phyloP scores from a whole-genome alignment of 1,139 yeast species.

The Candida pseudocylindracea region DNA sequence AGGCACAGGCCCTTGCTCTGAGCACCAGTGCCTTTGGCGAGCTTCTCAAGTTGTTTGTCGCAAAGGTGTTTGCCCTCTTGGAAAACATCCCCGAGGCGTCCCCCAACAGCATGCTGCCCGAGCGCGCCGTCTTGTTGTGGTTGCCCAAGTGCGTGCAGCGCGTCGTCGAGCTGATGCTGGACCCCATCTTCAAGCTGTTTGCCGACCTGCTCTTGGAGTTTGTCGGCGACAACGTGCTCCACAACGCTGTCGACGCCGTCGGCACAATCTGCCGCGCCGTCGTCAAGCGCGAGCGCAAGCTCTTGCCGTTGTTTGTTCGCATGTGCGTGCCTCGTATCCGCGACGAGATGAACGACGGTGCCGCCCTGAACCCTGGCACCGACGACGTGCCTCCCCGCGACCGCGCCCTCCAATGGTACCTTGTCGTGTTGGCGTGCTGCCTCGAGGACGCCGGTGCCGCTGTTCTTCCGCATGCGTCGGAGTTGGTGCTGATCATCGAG shows the following conservation, averaged over 20 bases:
- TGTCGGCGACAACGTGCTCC: slow-evolving; percentile 34
- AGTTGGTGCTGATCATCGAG: slow-evolving; percentile 16
- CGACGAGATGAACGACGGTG: slow-evolving; percentile 59
- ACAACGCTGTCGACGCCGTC: slow-evolving; percentile 43
- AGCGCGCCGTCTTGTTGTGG: slow-evolving; percentile 28
- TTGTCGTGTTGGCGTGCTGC: slow-evolving; percentile 49
- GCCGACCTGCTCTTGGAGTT: slow-evolving; percentile 32
- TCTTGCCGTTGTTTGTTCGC: slow-evolving; percentile 20
- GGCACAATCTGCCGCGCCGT: slow-evolving; percentile 53
- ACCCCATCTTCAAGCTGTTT: slow-evolving; percentile 29
- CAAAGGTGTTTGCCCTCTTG: slow-evolving; percentile 37
- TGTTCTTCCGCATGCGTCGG: not conserved
- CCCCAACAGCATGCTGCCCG: slow-evolving; percentile 17
- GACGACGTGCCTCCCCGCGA: slow-evolving; percentile 62
- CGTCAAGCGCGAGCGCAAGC: slow-evolving; percentile 34
- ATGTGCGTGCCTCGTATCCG: slow-evolving; percentile 28
- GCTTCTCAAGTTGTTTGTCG: slow-evolving; percentile 32
- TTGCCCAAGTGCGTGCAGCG: slow-evolving; percentile 48
- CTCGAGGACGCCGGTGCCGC: slow-evolving; percentile 39
- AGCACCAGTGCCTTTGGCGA: slow-evolving; percentile 55
- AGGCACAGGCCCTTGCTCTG: slow-evolving; percentile 40
- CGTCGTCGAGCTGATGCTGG: slow-evolving; percentile 49
- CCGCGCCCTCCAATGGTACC: slow-evolving; percentile 51
- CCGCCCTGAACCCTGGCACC: slow-evolving; percentile 60
- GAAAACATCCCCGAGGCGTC: slow-evolving; percentile 59